Evolutionary conservation across 768 basidiomycete genomes (phyloP).

Genomic region (Tubosaeta sp.): DNA sequence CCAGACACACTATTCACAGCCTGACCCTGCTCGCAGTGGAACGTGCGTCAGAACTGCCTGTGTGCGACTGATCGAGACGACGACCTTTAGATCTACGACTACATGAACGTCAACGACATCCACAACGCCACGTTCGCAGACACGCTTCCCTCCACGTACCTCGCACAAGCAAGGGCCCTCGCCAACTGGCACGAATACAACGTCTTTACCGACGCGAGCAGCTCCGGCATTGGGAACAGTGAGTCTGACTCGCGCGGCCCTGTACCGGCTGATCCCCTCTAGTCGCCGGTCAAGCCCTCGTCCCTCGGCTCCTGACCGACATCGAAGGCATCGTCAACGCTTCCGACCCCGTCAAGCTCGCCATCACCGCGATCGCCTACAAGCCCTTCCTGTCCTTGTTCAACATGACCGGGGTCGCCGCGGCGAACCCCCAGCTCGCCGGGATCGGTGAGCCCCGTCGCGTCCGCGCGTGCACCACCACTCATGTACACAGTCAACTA

Average conservation of each 20-base stretch:
- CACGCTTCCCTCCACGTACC: slow-evolving; percentile 43
- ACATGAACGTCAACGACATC: slow-evolving; percentile 67
- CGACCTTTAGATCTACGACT: slow-evolving; percentile 55
- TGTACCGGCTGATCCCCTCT: neutral
- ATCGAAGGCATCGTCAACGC: slow-evolving; percentile 48
- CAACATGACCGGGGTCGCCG: slow-evolving; percentile 63
- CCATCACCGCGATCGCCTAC: slow-evolving; percentile 61
- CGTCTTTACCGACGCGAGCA: slow-evolving; percentile 52
- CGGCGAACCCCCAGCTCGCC: slow-evolving; percentile 48
- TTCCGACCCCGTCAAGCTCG: slow-evolving; percentile 51
- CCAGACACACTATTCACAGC: neutral
- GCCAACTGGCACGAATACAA: slow-evolving; percentile 74
- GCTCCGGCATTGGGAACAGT: slow-evolving; percentile 67
- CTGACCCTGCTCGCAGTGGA: slow-evolving; percentile 35
- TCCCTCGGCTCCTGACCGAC: slow-evolving; percentile 55
- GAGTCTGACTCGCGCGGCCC: slow-evolving; percentile 2
- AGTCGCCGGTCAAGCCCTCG: slow-evolving; percentile 67
- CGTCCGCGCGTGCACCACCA: neutral
- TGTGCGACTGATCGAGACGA: neutral
- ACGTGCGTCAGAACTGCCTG: slow-evolving; percentile 30
- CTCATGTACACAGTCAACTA: slow-evolving; percentile 48
- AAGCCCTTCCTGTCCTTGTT: slow-evolving; percentile 77
- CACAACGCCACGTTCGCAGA: slow-evolving; percentile 56
- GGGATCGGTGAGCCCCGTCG: slow-evolving; percentile 44
- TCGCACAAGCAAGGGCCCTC: slow-evolving; percentile 53